Evolutionary conservation across 257 asterid species (phyloP), one percentile per base, ranked within the genome.

Genomic region (Solanum chaucha): DNA sequence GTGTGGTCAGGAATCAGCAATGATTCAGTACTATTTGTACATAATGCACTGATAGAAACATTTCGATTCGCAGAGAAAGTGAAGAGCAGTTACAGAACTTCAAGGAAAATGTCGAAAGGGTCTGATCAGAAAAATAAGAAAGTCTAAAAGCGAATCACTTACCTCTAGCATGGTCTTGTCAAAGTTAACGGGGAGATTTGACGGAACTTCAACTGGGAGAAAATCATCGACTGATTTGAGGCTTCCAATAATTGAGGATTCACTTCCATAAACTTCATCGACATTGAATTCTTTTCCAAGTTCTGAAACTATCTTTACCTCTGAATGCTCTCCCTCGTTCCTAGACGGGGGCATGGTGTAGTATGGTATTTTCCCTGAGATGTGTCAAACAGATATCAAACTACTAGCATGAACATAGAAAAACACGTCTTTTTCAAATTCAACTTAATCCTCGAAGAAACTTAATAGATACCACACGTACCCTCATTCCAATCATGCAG

Each of bases 401-500:
- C n/a, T 24, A 78, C 64, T 44, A 78, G 64, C 38, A 24, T 44
- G 36, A 41, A 28, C 84, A 44, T 78, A 24, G 19, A 35, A 77
- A 41, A 6, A 14, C 8, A 15, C 1, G 1, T 40, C 38, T 26
- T 24, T 24, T 24, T 78, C 24, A 77, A 7, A 77, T 41, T 77
- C 64, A 77, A 77, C 22, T 13, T 19, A 0, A 10, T 12, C 5
- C 14, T n/a, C 1, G 34, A 68, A 75, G 34, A 68, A n/a, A 71
- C n/a, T 19, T n/a, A 12, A 28, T 5, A 64, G 70, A 17, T 58
- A 89, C 10, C 67, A 59, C 3, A n/a, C 89, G 11, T 92, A 96
- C 99, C 99, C 88, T 93, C 97, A 88, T 95, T 97, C 99, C 99
- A 97, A 85, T 95, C 99, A 41, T 94, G 97, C 93, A 97, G 93